phyloP scores from a whole-genome alignment of 495 filamentous ascomycete genomes.

The Aspergillus egyptiacus region DNA sequence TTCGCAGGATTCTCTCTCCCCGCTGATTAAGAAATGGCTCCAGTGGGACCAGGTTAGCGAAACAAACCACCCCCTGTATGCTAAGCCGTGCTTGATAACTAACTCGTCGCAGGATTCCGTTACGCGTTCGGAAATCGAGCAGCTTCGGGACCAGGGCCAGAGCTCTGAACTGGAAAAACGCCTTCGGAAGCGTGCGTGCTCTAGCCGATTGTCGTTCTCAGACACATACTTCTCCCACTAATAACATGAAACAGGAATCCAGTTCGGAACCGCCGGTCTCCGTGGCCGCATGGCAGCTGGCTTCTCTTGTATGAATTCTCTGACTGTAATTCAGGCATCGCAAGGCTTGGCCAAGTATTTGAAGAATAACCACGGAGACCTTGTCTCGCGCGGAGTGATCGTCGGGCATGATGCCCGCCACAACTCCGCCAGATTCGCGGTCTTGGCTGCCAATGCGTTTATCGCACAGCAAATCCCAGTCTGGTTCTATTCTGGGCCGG shows the following conservation, averaged over 20 bases:
- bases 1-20: conserved; percentile 29
- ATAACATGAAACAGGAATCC: conserved; percentile 44
- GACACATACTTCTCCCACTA: background rate
- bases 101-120: conserved; percentile 40
- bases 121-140: conserved; percentile 55
- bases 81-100: background rate
- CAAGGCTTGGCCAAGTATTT: conserved; percentile 65
- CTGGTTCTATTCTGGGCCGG: conserved; percentile 50
- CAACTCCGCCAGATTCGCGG: conserved; percentile 60
- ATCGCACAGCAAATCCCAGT: conserved; percentile 55
- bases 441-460: conserved; percentile 60
- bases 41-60: conserved; percentile 51
- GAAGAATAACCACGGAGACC: conserved; percentile 32
- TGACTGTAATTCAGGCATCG: conserved; percentile 68
- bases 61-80: background rate
- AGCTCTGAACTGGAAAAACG: conserved; percentile 50
- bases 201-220: background rate
- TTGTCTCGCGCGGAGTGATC: conserved; percentile 47
- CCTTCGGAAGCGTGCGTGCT: conserved; percentile 46
- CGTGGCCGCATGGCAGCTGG: conserved; percentile 66
- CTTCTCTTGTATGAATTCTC: conserved; percentile 61
- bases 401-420: conserved; percentile 65
- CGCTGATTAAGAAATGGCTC: conserved; percentile 52
- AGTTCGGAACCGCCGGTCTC: conserved; percentile 67
- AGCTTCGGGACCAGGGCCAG: conserved; percentile 45